Percentiles rank a stretch among this genome's conserved stretches.
These are phyloP conservation scores for Adansonia grandidieri DNA, from an alignment of 441 rosid species.

Conservation along the genomic window DNA sequence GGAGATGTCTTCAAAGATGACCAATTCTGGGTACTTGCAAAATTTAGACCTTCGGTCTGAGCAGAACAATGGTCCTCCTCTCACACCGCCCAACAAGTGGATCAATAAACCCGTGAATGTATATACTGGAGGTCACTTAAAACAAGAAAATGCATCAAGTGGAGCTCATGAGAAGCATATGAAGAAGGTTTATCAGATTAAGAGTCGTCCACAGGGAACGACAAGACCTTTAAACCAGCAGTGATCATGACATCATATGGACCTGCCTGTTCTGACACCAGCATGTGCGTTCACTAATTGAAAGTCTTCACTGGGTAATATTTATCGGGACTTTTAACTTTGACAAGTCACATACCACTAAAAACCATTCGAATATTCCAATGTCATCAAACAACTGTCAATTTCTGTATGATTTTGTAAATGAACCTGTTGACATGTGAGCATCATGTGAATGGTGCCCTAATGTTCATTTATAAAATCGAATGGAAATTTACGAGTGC, in stretches of 20 bases:
- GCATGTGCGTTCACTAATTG: slow-evolving; percentile 5
- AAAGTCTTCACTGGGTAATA: not conserved
- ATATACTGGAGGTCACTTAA: slow-evolving; percentile 38
- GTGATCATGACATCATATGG: slow-evolving; percentile 8
- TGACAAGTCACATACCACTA: not conserved
- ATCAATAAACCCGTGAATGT: slow-evolving; percentile 38
- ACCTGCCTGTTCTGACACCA: not conserved
- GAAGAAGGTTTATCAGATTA: slow-evolving; percentile 62
- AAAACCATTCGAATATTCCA: not conserved
- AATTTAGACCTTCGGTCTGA: slow-evolving; percentile 38
- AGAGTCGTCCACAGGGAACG: slow-evolving; percentile 44
- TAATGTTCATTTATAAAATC: not conserved
- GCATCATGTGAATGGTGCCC: not conserved
- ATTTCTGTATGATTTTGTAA: not conserved
- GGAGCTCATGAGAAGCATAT: slow-evolving; percentile 50
- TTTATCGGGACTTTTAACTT: not conserved
- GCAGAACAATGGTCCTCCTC: slow-evolving; percentile 49
- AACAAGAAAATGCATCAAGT: slow-evolving; percentile 44
- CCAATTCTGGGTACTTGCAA: slow-evolving; percentile 35
- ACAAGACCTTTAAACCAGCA: slow-evolving; percentile 30
- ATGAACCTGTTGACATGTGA: not conserved
- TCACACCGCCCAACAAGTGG: slow-evolving; percentile 76
- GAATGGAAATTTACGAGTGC: not conserved
- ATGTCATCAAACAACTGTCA: not conserved
- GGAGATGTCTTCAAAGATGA: slow-evolving; percentile 31